Evolutionary conservation across 495 filamentous ascomycete genomes (phyloP), one percentile per base, ranked within the genome.

Genomic region (Talaromyces nanjingensis): DNA sequence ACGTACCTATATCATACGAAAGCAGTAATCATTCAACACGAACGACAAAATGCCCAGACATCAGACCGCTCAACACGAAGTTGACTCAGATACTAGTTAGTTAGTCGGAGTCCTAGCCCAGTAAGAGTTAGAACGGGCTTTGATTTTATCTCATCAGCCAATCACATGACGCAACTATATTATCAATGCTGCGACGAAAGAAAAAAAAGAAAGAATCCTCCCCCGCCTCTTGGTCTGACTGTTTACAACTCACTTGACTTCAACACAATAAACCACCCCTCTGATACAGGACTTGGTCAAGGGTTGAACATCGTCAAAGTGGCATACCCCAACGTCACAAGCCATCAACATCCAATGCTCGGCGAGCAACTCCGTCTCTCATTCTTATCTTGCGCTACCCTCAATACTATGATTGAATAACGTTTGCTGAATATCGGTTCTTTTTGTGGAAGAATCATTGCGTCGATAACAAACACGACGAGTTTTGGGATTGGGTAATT

Each of bases 361-460:
- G 59, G 24, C 24, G 34, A 27, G 20, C 27, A 18, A 8, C 31
- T 8, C 27, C 27, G 42, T n/a, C 14, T 34, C 22, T 33, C n/a
- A 20, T n/a, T 62, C 18, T 52, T 62, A 37, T 27, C 27, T 29
- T 62, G 60, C 39, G 9, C 16, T 33, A 6, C 24, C 9, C 18
- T 42, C 59, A 33, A 73, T 62, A 66, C 29, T 31, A 77, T 79
- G 76, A 68, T 80, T 76, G 68, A 73, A 79, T 79, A 79, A 80
- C 77, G 79, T 69, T 66, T 54, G 68, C 72, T 76, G 62, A 62
- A 33, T 60, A 37, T 6, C 60, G 60, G 31, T 53, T 62, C 45
- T 62, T 52, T 60, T 49, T 61, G 59, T 34, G 37, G 25, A 61
- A 27, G 34, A 45, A 61, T 4, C 24, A 34, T 52, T 42, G 24